Conservation (phyloP, 1,139 yeast genomes). For the Protomyces arabidopsidicola region DNA sequence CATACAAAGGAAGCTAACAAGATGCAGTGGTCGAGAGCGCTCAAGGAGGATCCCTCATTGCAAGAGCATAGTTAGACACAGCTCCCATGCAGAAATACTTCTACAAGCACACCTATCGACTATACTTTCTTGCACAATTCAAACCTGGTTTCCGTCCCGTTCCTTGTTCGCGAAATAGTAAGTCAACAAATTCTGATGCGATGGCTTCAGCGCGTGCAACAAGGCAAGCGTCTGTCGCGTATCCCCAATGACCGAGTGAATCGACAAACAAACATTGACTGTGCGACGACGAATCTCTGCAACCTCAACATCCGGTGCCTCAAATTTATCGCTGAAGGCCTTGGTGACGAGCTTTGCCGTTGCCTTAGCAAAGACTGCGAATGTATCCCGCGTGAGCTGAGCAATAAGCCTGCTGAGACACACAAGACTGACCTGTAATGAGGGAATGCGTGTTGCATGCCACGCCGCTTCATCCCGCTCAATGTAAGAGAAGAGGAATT, state of each 20-base stretch:
- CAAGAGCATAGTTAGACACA: slow-evolving; percentile 13
- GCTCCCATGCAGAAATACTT: neutral
- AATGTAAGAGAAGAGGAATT: slow-evolving; percentile 17
- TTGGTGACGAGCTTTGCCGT: slow-evolving; percentile 16
- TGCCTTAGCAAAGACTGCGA: slow-evolving; percentile 19
- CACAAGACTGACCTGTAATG: slow-evolving; percentile 9
- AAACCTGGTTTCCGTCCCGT: neutral
- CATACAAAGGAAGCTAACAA: neutral
- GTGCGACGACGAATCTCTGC: slow-evolving; percentile 29
- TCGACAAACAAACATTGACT: slow-evolving; percentile 24
- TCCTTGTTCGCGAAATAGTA: slow-evolving; percentile 29
- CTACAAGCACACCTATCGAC: too few relatives aligned
- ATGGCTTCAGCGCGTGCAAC: slow-evolving; percentile 16
- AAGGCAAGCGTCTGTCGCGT: slow-evolving; percentile 15
- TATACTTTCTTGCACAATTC: neutral
- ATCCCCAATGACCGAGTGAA: slow-evolving; percentile 24
- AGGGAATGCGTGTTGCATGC: slow-evolving; percentile 5
- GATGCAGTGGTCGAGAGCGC: slow-evolving; percentile 19
- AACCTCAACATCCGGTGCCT: slow-evolving; percentile 18
- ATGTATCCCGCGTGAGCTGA: neutral
- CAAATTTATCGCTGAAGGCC: slow-evolving; percentile 21
- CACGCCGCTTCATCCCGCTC: slow-evolving; percentile 12
- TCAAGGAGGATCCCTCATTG: slow-evolving; percentile 14
- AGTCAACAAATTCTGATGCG: slow-evolving; percentile 27
- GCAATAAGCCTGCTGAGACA: slow-evolving; percentile 18